These are phyloP conservation scores for Letharia columbiana DNA, from an alignment of 495 filamentous ascomycete species.

Conservation along the genomic window DNA sequence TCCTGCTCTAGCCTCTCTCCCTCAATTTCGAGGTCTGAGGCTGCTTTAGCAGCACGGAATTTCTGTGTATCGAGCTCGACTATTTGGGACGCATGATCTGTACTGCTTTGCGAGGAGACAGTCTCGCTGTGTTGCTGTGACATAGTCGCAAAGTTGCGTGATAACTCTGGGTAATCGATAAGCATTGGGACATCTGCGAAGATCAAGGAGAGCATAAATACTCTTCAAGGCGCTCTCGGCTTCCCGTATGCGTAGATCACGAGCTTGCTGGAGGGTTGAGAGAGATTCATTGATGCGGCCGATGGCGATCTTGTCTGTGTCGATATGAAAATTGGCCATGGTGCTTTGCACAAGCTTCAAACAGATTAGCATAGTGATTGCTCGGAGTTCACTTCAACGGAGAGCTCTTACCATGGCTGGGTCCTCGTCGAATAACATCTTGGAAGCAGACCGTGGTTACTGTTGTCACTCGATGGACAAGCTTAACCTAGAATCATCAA, in stretches of 20 bases:
- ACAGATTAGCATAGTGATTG: slow-evolving; percentile 22
- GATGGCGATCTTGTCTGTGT: slow-evolving; percentile 74
- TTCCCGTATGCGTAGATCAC: slow-evolving; percentile 64
- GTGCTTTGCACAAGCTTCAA: slow-evolving; percentile 79
- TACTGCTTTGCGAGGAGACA: slow-evolving; percentile 57
- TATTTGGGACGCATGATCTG: slow-evolving; percentile 71
- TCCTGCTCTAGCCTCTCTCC: slow-evolving; percentile 79
- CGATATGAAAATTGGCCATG: slow-evolving; percentile 88
- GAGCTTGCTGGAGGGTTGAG: slow-evolving; percentile 65
- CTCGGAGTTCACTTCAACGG: background rate
- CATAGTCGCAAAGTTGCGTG: slow-evolving; percentile 60
- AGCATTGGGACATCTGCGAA: background rate
- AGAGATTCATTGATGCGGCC: slow-evolving; percentile 81
- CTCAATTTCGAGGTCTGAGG: slow-evolving; percentile 83
- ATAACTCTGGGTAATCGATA: slow-evolving; percentile 42
- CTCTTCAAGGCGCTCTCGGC: slow-evolving; percentile 61
- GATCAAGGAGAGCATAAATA: slow-evolving; percentile 20
- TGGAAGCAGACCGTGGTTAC: slow-evolving; percentile 27
- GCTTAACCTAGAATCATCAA: background rate
- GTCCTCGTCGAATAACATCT: slow-evolving; percentile 95
- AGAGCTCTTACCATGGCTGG: slow-evolving; percentile 60
- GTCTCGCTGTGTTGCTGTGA: slow-evolving; percentile 63
- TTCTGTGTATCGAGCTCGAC: slow-evolving; percentile 85
- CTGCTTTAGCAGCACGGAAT: slow-evolving; percentile 85
- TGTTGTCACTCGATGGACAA: background rate